A percentile compares a stretch with the other conserved stretches of the same genome.
Evolutionary conservation across 1,284 basidiomycete genomes (phyloP).

Genomic region (Ustilago xerochloae): DNA sequence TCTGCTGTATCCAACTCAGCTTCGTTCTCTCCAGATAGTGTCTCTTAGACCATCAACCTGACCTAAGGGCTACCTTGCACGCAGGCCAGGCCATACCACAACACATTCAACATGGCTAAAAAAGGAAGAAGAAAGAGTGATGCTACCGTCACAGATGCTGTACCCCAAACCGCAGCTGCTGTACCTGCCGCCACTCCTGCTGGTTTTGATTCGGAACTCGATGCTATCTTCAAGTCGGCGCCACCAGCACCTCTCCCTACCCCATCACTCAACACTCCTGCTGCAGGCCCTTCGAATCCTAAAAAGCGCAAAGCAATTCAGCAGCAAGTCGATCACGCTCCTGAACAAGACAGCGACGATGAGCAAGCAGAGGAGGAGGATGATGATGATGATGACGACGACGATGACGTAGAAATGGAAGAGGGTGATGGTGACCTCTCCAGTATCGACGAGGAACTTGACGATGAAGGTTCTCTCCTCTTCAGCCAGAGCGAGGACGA

Average conservation of each 20-base stretch:
- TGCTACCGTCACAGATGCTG: not conserved
- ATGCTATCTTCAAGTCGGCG: conserved; percentile 58
- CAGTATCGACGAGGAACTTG: conserved; percentile 28
- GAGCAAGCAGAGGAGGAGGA: conserved; percentile 8
- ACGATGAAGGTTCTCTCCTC: conserved; percentile 36
- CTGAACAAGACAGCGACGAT: conserved; percentile 2
- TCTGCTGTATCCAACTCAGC: too few species aligned
- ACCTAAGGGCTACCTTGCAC: too few species aligned
- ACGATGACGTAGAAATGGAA: conserved; percentile 38
- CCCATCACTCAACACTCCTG: not conserved
- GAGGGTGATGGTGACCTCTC: conserved; percentile 44
- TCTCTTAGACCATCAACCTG: too few species aligned
- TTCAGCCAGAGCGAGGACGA: conserved; percentile 35
- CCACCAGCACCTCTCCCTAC: conserved; percentile 18
- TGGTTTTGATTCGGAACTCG: conserved; percentile 59
- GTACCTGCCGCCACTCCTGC: conserved; percentile 1
- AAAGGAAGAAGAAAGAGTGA: conserved; percentile 16
- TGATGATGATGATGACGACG: conserved; percentile 15
- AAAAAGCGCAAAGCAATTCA: conserved; percentile 37
- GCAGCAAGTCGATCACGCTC: conserved; percentile 4
- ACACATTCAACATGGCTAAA: conserved; percentile 26
- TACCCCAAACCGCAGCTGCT: not conserved
- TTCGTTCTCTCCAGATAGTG: too few species aligned
- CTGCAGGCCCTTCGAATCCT: conserved; percentile 19
- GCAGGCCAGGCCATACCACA: not conserved